phyloP scores from a whole-genome alignment of 2,329 filamentous ascomycete species.

The Cercospora citrullina region DNA sequence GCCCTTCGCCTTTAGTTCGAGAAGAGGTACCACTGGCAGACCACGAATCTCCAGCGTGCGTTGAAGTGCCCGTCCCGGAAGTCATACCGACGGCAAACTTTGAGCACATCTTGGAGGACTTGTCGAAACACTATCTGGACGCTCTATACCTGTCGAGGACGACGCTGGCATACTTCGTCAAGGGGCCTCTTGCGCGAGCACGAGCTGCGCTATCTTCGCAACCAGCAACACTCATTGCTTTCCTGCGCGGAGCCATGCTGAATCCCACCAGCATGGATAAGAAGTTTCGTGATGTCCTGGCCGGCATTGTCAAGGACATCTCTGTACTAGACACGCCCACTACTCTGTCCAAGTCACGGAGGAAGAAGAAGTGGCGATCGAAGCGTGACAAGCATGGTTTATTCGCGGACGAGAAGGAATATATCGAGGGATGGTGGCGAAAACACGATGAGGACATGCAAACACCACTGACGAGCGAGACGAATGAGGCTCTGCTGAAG shows the following conservation, averaged over 20 bases:
- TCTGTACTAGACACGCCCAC: constrained; percentile 23
- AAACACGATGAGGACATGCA: constrained; percentile 50
- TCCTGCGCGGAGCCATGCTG: constrained; percentile 55
- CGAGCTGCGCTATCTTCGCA: constrained; percentile 67
- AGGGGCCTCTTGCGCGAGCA: constrained; percentile 74
- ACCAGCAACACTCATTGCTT: constrained; percentile 64
- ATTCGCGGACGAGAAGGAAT: constrained; percentile 65
- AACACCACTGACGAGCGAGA: constrained; percentile 44
- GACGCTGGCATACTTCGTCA: constrained; percentile 79
- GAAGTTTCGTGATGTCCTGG: constrained; percentile 73
- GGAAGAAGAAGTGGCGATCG: constrained; percentile 60
- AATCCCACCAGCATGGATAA: constrained; percentile 66
- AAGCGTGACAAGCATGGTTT: constrained; percentile 68
- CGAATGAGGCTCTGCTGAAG: constrained; percentile 52
- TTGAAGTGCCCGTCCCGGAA: background rate
- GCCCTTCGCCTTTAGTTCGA: background rate
- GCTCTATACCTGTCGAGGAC: constrained; percentile 58
- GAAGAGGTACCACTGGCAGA: background rate
- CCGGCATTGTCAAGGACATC: constrained; percentile 62
- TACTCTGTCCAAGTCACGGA: constrained; percentile 40
- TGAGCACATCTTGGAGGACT: constrained; percentile 32
- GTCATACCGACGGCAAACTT: background rate
- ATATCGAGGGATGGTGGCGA: constrained; percentile 71
- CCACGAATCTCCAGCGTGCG: background rate
- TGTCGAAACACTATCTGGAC: constrained; percentile 44